Percentiles rank a stretch among this genome's conserved stretches.
Evolutionary conservation across 768 basidiomycete species (phyloP).

Genomic region (Auriculariales sp.): DNA sequence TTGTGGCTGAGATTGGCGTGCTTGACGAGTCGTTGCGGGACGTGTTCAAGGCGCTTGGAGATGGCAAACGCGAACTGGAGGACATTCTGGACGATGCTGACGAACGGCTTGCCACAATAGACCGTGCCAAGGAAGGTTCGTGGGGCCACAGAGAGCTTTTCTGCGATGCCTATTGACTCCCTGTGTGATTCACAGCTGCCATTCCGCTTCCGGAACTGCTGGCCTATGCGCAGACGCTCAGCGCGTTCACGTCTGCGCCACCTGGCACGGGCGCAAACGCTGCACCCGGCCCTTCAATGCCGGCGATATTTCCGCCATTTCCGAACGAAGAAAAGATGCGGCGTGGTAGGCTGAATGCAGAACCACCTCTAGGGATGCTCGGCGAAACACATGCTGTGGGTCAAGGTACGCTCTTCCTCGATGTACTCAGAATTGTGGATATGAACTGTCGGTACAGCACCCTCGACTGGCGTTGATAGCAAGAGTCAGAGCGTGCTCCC

Average conservation of each 20-base stretch:
- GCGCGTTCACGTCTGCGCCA: constrained; percentile 77
- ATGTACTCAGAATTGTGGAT: background rate
- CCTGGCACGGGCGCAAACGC: constrained; percentile 59
- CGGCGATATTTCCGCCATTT: constrained; percentile 79
- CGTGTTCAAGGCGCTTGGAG: constrained; percentile 49
- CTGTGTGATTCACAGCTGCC: constrained; percentile 30
- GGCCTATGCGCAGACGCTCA: constrained; percentile 72
- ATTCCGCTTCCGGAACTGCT: constrained; percentile 74
- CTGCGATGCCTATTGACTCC: background rate
- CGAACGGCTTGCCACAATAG: constrained; percentile 51
- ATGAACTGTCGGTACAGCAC: background rate
- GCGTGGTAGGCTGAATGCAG: constrained; percentile 61
- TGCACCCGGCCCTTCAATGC: constrained; percentile 54
- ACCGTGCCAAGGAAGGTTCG: constrained; percentile 56
- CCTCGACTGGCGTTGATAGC: background rate
- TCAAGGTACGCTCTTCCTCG: constrained; percentile 34
- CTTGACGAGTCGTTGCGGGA: constrained; percentile 55
- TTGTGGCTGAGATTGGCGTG: constrained; percentile 56
- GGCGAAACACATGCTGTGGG: constrained; percentile 78
- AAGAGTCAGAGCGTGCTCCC: background rate
- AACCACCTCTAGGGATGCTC: constrained; percentile 60
- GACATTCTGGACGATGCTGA: constrained; percentile 63
- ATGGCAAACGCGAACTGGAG: constrained; percentile 55
- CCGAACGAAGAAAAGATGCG: constrained; percentile 90
- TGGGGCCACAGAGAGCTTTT: background rate